Percentiles rank a stretch among this genome's conserved stretches.
Conservation (phyloP, 2,329 filamentous ascomycete genomes). For the Trichoderma sp. region DNA sequence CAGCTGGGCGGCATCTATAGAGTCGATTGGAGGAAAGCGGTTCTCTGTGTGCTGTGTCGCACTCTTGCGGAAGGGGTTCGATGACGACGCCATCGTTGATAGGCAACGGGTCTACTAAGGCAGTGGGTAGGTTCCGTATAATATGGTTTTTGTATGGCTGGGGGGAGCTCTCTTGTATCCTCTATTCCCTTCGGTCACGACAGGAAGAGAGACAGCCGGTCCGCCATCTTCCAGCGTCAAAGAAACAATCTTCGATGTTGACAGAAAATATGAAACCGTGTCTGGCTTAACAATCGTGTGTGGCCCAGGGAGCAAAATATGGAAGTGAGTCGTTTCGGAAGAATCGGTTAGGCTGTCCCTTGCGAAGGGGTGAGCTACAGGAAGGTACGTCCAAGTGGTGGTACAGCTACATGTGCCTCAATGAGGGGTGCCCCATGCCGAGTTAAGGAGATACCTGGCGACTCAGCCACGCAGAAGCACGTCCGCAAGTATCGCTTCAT, state of each 20-base stretch:
- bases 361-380: slow-evolving; percentile 5
- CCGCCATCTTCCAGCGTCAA: slow-evolving; percentile 16
- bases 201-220: slow-evolving; percentile 11
- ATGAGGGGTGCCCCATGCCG: slow-evolving; percentile 4
- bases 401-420: slow-evolving; percentile 3
- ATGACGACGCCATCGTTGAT: slow-evolving; percentile 23
- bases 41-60: slow-evolving; percentile 13
- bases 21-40: slow-evolving; percentile 19
- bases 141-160: not conserved
- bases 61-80: slow-evolving; percentile 29
- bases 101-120: not conserved
- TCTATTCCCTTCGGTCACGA: slow-evolving; percentile 14
- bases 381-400: slow-evolving; percentile 1
- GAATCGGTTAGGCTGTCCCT: slow-evolving; percentile 19
- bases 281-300: slow-evolving; percentile 12
- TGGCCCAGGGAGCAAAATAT: slow-evolving; percentile 1
- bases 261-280: slow-evolving; percentile 1
- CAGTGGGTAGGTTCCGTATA: not conserved
- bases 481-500: slow-evolving; percentile 1
- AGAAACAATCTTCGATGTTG: not conserved
- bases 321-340: slow-evolving; percentile 18
- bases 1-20: slow-evolving; percentile 23
- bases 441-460: slow-evolving; percentile 10
- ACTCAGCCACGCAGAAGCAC: not conserved
- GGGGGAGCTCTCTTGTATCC: not conserved